Base-by-base conservation (phyloP, 2,329 filamentous ascomycete species). In the Exophiala viscosa region DNA sequence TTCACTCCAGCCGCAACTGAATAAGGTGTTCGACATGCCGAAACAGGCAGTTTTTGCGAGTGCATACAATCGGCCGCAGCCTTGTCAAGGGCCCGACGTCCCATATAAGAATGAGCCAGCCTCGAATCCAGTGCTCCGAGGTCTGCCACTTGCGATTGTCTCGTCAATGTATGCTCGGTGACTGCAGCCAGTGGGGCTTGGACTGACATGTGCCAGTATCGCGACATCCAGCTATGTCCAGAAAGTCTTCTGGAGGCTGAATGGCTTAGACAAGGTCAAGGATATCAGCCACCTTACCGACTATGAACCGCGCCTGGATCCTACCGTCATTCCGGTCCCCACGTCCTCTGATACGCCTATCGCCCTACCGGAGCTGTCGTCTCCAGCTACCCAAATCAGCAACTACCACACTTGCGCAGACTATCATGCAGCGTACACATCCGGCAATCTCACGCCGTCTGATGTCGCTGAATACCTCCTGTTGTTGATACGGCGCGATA, bases 371-470 rank as follows among this genome's bases (percentile, higher is more conserved):
- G 62, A 61, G 8, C 55, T 68, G 4, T 64, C 64, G 6, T 54
- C 43, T 69, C 54, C 65, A 36, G 49, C 69, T 57, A 57, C 71
- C 70, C 67, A 67, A 67, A 62, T 60, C 20, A 52, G 57, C 6
- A 77, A 80, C 40, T 89, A 87, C 71, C 82, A 84, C 67, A 87
- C 87, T 3, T 80, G 84, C 18, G 78, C 80, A 10, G 89, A 96
- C 70, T 96, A 90, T 66, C 85, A 90, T 66, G 78, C 81, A 46
- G 79, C 87, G 36, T 95, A 91, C 72, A 78, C 77, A 57, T 81
- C 81, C 4, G 87, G 88, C 45, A 73, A 78, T 54, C 66, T 86
- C 52, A 93, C 88, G 0, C 90, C 90, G 0, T 75, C 82, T 0
- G 80, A 85, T 57, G 87, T 96, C 1, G 80, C 78, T 10, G 81